Evolutionary conservation across 176 grass and related monocot genomes (phyloP).

Genomic region (Thinopyrum elongatum): DNA sequence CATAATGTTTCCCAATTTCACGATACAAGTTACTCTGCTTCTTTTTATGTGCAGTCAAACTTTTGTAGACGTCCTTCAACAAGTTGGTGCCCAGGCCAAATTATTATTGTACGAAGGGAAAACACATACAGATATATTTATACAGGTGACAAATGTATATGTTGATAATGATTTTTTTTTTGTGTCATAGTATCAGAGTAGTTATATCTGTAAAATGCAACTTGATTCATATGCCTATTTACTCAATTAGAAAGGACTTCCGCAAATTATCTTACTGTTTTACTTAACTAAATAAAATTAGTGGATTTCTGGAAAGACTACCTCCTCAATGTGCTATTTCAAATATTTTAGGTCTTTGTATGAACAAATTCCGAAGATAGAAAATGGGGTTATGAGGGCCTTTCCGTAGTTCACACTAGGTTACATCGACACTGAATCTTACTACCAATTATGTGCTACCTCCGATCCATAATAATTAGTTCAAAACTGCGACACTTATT

Average conservation of each 20-base stretch:
- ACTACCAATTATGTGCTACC: neutral
- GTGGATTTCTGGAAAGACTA: neutral
- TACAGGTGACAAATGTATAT: conserved; percentile 54
- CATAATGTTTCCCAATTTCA: conserved; percentile 23
- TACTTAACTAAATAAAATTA: neutral
- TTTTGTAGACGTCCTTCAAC: conserved; percentile 59
- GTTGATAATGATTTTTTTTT: conserved; percentile 3
- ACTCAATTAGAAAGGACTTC: neutral
- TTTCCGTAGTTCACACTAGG: neutral
- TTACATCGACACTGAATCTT: neutral
- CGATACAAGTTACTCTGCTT: conserved; percentile 17
- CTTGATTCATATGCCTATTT: neutral
- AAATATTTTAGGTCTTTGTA: neutral
- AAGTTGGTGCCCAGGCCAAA: conserved; percentile 65
- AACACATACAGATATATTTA: conserved; percentile 96
- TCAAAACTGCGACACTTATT: too few relatives aligned
- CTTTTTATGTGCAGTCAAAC: conserved; percentile 60
- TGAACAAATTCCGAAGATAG: neutral
- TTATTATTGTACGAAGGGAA: conserved; percentile 87
- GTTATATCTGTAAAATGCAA: neutral
- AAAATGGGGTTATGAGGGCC: neutral
- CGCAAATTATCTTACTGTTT: neutral
- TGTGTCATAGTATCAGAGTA: neutral
- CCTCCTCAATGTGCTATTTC: neutral
- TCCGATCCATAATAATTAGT: too few relatives aligned